Percentiles rank a stretch among this genome's conserved stretches.
Conservation (phyloP, 768 basidiomycete species). For the Epithele typhae region DNA sequence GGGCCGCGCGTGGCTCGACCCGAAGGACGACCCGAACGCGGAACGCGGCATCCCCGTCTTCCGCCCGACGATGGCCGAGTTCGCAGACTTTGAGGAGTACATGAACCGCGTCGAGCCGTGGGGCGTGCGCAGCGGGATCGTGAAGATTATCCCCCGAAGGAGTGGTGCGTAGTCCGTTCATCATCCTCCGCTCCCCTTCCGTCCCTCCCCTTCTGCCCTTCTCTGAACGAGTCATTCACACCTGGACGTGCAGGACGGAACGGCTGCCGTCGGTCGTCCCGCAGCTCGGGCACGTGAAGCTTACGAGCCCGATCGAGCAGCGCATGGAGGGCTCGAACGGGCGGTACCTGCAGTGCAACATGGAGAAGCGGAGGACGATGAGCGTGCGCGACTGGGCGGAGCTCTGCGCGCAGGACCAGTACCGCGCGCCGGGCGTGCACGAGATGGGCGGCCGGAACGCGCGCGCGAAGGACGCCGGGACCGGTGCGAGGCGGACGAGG, state of each 20-base stretch:
- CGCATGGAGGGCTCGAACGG: constrained; percentile 85
- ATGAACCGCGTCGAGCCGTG: constrained; percentile 85
- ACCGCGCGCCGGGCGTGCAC: constrained; percentile 66
- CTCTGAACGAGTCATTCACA: constrained; percentile 10
- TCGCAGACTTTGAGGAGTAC: constrained; percentile 87
- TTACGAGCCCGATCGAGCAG: constrained; percentile 91
- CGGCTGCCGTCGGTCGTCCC: constrained; percentile 66
- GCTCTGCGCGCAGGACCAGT: constrained; percentile 65
- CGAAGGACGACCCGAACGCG: constrained; percentile 76
- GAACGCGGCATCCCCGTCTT: constrained; percentile 95
- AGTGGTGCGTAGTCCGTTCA: constrained; percentile 61
- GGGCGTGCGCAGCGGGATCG: constrained; percentile 88
- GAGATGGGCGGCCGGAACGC: constrained; percentile 46
- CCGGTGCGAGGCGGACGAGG: constrained; percentile 33
- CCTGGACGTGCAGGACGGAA: constrained; percentile 49
- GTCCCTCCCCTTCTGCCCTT: too few relatives aligned
- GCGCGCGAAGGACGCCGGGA: constrained; percentile 37
- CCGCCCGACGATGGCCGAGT: constrained; percentile 89
- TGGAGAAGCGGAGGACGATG: constrained; percentile 81
- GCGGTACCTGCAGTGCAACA: constrained; percentile 85
- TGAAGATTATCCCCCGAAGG: constrained; percentile 91
- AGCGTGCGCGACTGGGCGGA: constrained; percentile 89
- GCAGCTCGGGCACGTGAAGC: constrained; percentile 71
- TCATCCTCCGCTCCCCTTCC: not conserved
- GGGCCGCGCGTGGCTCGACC: constrained; percentile 64